Base-by-base conservation (phyloP, 768 basidiomycete species). In the Pleurotus tuber-regium region DNA sequence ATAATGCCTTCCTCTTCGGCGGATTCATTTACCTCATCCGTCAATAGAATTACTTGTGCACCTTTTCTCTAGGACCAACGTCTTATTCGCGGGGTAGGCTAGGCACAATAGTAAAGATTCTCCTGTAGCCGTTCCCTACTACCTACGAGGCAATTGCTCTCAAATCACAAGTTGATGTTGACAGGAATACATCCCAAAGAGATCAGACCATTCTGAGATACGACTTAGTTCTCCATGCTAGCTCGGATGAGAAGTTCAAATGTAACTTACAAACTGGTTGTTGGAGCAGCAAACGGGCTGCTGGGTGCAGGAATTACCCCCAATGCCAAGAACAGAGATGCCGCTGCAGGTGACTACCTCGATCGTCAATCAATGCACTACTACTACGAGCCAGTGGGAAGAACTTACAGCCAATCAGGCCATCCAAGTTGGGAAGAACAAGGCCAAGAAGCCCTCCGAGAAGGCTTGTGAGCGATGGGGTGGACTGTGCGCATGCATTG, bases 281-380 rank as follows among this genome's bases (percentile, higher is more conserved):
- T 41, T 54, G 12, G 36, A 57, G 66, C 69, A 72, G 60, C 70
- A 72, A 35, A 62, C 61, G n/a, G 65, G 54, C 43, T 66, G 61
- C 35, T 63, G 51, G 19, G 2, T 30, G 59, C 69, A 69, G 28
- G 12, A 47, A 24, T 46, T 59, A n/a, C 55, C 54, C 2, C 49
- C 51, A 30, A 54, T 3, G n/a, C 55, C 63, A 39, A 64, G 23
- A 36, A 52, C 44, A 21, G 39, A 24, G 47, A 69, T 39, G 2
- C 58, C 54, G 48, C 1, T 54, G 55, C 70, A 71, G 1, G 30
- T 31, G 8, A 31, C 30, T 31, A n/a, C n/a, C n/a, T n/a, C n/a
- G n/a, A n/a, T n/a, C n/a, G n/a, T n/a, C n/a, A n/a, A n/a, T n/a
- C n/a, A n/a, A n/a, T n/a, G n/a, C n/a, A n/a, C n/a, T n/a, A n/a